Evolutionary conservation across 2,329 filamentous ascomycete species (phyloP).

Genomic region (Chaetomiaceae sp.): DNA sequence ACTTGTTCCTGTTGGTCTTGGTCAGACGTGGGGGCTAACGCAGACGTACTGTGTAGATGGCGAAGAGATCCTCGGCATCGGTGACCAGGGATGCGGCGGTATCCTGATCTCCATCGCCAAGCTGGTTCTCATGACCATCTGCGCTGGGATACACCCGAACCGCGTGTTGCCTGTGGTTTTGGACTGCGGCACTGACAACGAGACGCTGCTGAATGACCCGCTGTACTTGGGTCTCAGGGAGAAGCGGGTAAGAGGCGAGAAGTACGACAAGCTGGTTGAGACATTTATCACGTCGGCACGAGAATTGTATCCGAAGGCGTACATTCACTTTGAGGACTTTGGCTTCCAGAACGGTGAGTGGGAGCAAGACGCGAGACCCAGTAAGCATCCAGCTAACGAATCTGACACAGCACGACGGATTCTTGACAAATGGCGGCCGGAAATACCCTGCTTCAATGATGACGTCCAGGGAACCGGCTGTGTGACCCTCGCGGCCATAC

Average conservation of each 20-base stretch:
- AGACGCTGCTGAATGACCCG: constrained; percentile 66
- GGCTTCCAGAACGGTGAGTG: constrained; percentile 62
- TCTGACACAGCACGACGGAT: constrained; percentile 60
- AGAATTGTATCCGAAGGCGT: constrained; percentile 70
- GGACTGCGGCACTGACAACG: constrained; percentile 81
- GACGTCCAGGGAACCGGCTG: constrained; percentile 87
- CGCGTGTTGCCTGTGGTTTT: constrained; percentile 75
- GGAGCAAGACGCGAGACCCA: too few relatives aligned
- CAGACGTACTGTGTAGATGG: constrained; percentile 41
- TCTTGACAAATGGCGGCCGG: constrained; percentile 66
- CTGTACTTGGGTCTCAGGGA: constrained; percentile 73
- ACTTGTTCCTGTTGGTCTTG: background rate
- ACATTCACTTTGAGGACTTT: constrained; percentile 89
- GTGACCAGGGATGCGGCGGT: constrained; percentile 81
- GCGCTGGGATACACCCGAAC: constrained; percentile 79
- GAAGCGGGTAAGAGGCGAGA: constrained; percentile 60
- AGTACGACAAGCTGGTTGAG: constrained; percentile 74
- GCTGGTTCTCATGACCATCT: constrained; percentile 74
- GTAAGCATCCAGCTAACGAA: too few relatives aligned
- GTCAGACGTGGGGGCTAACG: background rate
- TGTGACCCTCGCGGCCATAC: constrained; percentile 77
- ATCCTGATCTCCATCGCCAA: constrained; percentile 84
- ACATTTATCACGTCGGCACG: constrained; percentile 64
- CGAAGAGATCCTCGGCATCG: constrained; percentile 77
- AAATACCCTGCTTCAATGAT: constrained; percentile 84